These are phyloP conservation scores for Trypanosoma boissoni DNA, from an alignment of 208 protist species.

Conservation along the genomic window DNA sequence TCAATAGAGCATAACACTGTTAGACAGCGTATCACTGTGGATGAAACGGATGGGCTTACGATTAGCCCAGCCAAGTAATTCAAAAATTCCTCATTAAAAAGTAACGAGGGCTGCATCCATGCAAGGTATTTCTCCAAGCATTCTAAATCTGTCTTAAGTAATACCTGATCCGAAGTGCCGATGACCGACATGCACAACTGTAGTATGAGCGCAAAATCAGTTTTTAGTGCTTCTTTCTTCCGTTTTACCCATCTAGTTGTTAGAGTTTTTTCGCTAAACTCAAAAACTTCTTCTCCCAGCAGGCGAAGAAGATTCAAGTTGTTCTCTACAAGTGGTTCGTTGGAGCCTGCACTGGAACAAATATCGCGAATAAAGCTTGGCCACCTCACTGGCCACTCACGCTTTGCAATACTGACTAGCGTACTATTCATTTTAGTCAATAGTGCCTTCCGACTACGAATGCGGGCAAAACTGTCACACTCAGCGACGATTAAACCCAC, in stretches of 20 bases:
- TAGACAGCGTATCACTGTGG: conserved; percentile 57
- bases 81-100: conserved; percentile 66
- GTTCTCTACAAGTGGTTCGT: conserved; percentile 96
- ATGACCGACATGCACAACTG: conserved; percentile 89
- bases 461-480: conserved; percentile 48
- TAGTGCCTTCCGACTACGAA: conserved; percentile 60
- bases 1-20: conserved; percentile 61
- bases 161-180: conserved; percentile 34
- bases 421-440: conserved; percentile 91
- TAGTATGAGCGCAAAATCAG: conserved; percentile 96
- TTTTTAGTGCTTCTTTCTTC: conserved; percentile 94
- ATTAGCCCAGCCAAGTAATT: conserved; percentile 44
- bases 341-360: conserved; percentile 87
- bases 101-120: conserved; percentile 74
- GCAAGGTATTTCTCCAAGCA: conserved; percentile 80
- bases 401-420: conserved; percentile 96
- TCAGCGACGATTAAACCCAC: conserved; percentile 93
- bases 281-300: conserved; percentile 97
- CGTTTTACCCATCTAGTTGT: conserved; percentile 93
- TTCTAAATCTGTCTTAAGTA: conserved; percentile 75
- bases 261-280: conserved; percentile 97
- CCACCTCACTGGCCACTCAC: conserved; percentile 98
- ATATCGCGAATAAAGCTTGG: conserved; percentile 97
- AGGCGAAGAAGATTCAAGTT: conserved; percentile 97
- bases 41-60: conserved; percentile 38